Evolutionary conservation across 805 yeast species (phyloP).

Genomic region (Candida boidinii): DNA sequence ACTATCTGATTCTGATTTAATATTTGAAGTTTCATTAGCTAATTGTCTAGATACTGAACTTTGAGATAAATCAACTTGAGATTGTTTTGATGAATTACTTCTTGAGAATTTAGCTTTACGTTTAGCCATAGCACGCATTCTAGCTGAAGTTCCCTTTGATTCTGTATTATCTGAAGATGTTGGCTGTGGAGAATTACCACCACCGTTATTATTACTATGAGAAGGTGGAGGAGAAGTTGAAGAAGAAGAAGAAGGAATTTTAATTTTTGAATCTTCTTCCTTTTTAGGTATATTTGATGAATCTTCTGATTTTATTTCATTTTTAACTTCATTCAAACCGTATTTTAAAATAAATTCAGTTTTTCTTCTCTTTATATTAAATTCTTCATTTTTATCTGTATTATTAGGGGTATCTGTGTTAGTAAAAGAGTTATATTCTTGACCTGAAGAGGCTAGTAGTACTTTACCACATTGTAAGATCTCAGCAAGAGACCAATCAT

Average conservation of each 20-base stretch:
- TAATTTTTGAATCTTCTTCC: constrained; percentile 12
- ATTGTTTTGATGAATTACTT: constrained; percentile 31
- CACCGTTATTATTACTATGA: too few relatives aligned
- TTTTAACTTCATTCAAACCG: constrained; percentile 16
- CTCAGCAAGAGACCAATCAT: constrained; percentile 41
- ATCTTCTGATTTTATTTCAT: constrained; percentile 20
- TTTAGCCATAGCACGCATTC: constrained; percentile 91
- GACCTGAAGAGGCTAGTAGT: constrained; percentile 58
- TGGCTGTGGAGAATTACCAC: too few relatives aligned
- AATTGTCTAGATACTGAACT: constrained; percentile 55
- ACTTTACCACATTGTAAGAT: constrained; percentile 42
- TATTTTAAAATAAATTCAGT: constrained; percentile 21
- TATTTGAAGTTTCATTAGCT: constrained; percentile 32
- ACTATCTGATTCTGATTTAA: constrained; percentile 10
- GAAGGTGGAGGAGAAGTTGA: not conserved
- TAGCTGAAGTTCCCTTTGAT: constrained; percentile 41
- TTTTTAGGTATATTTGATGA: constrained; percentile 8
- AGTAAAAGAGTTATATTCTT: constrained; percentile 20
- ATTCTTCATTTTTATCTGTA: constrained; percentile 3
- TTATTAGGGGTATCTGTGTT: constrained; percentile 5
- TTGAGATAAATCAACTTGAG: constrained; percentile 62
- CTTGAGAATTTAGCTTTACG: constrained; percentile 76
- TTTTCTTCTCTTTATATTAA: constrained; percentile 15
- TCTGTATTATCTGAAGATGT: too few relatives aligned
- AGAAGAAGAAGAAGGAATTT: constrained; percentile 3